phyloP scores from a whole-genome alignment of 2,329 filamentous ascomycete genomes.

The Colletotrichum godetiae region DNA sequence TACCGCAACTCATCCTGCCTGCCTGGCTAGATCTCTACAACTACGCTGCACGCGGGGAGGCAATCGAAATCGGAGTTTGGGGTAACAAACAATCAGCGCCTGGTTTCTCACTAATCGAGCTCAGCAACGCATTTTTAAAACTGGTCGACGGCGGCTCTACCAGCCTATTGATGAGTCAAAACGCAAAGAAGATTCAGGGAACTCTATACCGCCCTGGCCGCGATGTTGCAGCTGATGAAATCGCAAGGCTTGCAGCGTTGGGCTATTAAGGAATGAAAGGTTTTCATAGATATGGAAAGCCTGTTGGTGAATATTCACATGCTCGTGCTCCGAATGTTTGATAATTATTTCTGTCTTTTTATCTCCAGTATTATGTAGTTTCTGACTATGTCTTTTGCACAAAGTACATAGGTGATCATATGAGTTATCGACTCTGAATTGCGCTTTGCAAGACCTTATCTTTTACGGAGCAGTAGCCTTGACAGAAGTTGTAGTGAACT shows the following conservation, averaged over 20 bases:
- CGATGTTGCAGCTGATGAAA: slow-evolving; percentile 29
- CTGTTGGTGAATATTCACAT: too few relatives aligned
- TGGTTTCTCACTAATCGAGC: slow-evolving; percentile 39
- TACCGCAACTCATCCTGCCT: slow-evolving; percentile 58
- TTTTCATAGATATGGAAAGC: too few relatives aligned
- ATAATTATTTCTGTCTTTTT: too few relatives aligned
- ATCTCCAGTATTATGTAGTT: background rate
- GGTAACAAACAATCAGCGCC: slow-evolving; percentile 50
- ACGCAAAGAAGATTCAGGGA: slow-evolving; percentile 37
- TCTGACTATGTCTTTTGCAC: background rate
- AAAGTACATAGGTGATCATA: too few relatives aligned
- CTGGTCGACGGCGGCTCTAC: slow-evolving; percentile 31
- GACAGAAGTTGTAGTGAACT: slow-evolving; percentile 45
- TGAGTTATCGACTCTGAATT: background rate
- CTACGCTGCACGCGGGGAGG: slow-evolving; percentile 55
- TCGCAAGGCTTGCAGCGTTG: background rate
- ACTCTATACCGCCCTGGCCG: slow-evolving; percentile 17
- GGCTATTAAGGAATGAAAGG: background rate
- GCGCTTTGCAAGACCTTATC: background rate
- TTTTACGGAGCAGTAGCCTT: slow-evolving; percentile 35
- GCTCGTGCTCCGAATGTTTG: too few relatives aligned
- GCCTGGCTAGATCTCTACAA: slow-evolving; percentile 59
- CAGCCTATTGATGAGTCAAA: slow-evolving; percentile 32
- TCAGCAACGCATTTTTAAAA: slow-evolving; percentile 42
- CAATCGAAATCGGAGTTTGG: slow-evolving; percentile 54